These are phyloP conservation scores for Colletotrichum ledebouriae DNA, from an alignment of 2,329 filamentous ascomycete species.

Conservation along the genomic window DNA sequence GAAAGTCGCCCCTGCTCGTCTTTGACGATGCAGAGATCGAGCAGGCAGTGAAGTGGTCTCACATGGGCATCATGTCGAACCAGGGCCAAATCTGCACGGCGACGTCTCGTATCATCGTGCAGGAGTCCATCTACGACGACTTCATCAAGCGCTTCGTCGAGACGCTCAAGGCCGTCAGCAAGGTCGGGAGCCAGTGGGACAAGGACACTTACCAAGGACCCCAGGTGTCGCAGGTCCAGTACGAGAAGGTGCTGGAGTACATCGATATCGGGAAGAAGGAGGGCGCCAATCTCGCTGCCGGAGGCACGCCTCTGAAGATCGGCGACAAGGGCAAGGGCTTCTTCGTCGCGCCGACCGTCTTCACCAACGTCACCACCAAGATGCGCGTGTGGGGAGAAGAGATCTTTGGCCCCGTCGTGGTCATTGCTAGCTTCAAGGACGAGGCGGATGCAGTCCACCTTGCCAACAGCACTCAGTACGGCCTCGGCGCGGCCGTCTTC, in stretches of 20 bases:
- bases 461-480: conserved; percentile 69
- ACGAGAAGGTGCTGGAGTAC: conserved; percentile 77
- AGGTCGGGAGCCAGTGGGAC: conserved; percentile 78
- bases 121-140: conserved; percentile 70
- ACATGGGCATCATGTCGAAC: conserved; percentile 68
- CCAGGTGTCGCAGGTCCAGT: conserved; percentile 78
- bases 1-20: conserved; percentile 74
- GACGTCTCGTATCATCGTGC: conserved; percentile 75
- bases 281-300: conserved; percentile 74
- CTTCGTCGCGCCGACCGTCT: conserved; percentile 62
- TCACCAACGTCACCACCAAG: conserved; percentile 56
- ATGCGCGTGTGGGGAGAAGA: conserved; percentile 63
- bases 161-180: conserved; percentile 67
- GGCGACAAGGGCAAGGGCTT: conserved; percentile 56
- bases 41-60: conserved; percentile 73
- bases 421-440: conserved; percentile 57
- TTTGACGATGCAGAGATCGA: conserved; percentile 76
- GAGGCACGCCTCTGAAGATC: conserved; percentile 62
- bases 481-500: conserved; percentile 73
- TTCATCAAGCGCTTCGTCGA: conserved; percentile 74
- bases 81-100: conserved; percentile 76
- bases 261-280: conserved; percentile 78
- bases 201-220: conserved; percentile 80
- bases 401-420: conserved; percentile 61
- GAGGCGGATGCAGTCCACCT: conserved; percentile 59